These are phyloP conservation scores for Plasmopara viticola DNA, from an alignment of 352 stramenopile species.

Conservation along the genomic window DNA sequence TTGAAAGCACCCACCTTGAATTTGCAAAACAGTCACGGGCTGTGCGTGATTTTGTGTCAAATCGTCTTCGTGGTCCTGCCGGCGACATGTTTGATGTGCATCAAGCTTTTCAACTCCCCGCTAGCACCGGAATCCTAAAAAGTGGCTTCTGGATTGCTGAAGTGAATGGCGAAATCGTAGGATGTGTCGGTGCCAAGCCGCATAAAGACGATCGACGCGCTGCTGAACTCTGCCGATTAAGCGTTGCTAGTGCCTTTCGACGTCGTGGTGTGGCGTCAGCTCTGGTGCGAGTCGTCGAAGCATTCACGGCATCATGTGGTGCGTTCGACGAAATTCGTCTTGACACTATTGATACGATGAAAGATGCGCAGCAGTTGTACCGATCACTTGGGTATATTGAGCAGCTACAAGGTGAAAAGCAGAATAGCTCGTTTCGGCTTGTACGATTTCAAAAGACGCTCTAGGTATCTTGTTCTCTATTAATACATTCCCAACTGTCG, in stretches of 20 bases:
- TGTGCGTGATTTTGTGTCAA: conserved; percentile 62
- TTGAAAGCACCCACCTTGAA: conserved; percentile 52
- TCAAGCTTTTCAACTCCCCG: conserved; percentile 27
- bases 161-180: conserved; percentile 31
- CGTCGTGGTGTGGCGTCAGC: conserved; percentile 41
- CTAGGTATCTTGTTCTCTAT: conserved; percentile 11
- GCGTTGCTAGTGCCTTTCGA: conserved; percentile 34
- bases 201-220: conserved; percentile 2
- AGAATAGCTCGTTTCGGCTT: conserved; percentile 44
- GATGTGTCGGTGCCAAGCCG: conserved; percentile 55
- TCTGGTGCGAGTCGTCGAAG: conserved; percentile 40
- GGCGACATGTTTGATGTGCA: conserved; percentile 55
- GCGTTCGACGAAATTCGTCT: conserved; percentile 35
- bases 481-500: conserved; percentile 9
- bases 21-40: conserved; percentile 45
- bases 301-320: conserved; percentile 19
- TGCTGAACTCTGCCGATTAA: conserved; percentile 59
- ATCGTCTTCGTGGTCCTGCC: conserved; percentile 31
- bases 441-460: conserved; percentile 46
- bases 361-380: conserved; percentile 50
- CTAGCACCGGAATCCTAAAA: conserved; percentile 1
- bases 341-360: conserved; percentile 63
- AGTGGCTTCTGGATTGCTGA: conserved; percentile 67
- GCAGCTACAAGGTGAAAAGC: conserved; percentile 22
- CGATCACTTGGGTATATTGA: conserved; percentile 33